Base-by-base conservation (phyloP, 768 basidiomycete species). In the Kondoa subrosea region DNA sequence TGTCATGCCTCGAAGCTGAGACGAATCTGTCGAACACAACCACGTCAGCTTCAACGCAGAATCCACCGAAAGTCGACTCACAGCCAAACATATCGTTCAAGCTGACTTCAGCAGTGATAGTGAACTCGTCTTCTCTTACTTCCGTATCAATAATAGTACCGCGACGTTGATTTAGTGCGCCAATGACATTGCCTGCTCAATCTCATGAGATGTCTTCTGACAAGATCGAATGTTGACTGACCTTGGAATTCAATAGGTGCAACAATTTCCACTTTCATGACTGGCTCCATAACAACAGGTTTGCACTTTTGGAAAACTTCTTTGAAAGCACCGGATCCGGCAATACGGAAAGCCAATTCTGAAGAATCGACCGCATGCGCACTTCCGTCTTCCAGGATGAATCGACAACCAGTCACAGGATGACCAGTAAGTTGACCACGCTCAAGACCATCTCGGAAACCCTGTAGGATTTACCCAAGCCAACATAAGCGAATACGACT, bases 181-280 rank as follows among this genome's bases (percentile, higher is more conserved):
- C 92, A 74, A 97, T 95, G 67, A 99, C 95, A 68, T 83, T 82
- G 71, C 85, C 87, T 87, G 66, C 3, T 17, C 25, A 17, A n/a
- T n/a, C n/a, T 12, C 25, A 25, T 62, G 3, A 56, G 32, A 26
- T 32, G 12, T 14, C 21, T 50, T 21, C 57, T 56, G 1, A 14
- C 31, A 4, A 40, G 31, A n/a, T 4, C 26, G 27, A 2, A 3
- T 2, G 21, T 16, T 31, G 34, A 34, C 70, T 30, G 34, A 77
- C 77, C 80, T 77, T 99, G 95, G 82, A 97, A 99, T 76, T 99
- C 95, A 15, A 84, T 81, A 1, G 95, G 95, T 0, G 93, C 92
- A 50, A 96, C 86, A 30, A 97, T 89, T 74, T 99, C 93, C 40
- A 99, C 93, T 17, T 84, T 88, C 93, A 99, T 99, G 78, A 97